These are phyloP conservation scores for Dianthus caryophyllus DNA, from an alignment of 148 eudicot genomes.

Conservation along the genomic window DNA sequence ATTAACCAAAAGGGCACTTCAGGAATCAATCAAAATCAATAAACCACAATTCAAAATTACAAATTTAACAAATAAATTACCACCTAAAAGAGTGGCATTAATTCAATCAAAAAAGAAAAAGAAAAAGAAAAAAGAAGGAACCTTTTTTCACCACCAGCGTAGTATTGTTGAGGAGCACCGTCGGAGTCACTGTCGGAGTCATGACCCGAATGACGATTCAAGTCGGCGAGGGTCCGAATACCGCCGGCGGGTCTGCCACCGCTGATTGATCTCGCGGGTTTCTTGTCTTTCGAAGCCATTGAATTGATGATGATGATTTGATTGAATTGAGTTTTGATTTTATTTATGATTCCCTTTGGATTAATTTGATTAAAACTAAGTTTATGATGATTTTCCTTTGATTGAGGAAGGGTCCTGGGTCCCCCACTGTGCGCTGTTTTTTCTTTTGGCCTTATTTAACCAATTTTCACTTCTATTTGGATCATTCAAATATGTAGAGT, in stretches of 20 bases:
- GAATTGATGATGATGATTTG: not conserved
- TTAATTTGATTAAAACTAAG: too few relatives aligned
- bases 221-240: constrained; percentile 78
- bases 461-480: too few relatives aligned
- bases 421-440: too few relatives aligned
- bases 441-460: too few relatives aligned
- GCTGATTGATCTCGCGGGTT: constrained; percentile 53
- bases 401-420: too few relatives aligned
- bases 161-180: constrained; percentile 75
- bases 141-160: constrained; percentile 94
- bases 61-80: too few relatives aligned
- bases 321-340: too few relatives aligned
- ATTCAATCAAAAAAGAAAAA: not conserved
- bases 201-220: constrained; percentile 70
- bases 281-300: constrained; percentile 85
- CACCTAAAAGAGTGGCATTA: not conserved
- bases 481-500: too few relatives aligned
- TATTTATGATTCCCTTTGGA: too few relatives aligned
- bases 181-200: constrained; percentile 83
- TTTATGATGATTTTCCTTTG: too few relatives aligned
- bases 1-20: not conserved
- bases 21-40: too few relatives aligned
- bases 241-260: constrained; percentile 56
- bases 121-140: constrained; percentile 15
- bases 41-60: too few relatives aligned